Evolutionary conservation across 108 stramenopile genomes (phyloP).

Genomic region (Stephanodiscus minutulus): DNA sequence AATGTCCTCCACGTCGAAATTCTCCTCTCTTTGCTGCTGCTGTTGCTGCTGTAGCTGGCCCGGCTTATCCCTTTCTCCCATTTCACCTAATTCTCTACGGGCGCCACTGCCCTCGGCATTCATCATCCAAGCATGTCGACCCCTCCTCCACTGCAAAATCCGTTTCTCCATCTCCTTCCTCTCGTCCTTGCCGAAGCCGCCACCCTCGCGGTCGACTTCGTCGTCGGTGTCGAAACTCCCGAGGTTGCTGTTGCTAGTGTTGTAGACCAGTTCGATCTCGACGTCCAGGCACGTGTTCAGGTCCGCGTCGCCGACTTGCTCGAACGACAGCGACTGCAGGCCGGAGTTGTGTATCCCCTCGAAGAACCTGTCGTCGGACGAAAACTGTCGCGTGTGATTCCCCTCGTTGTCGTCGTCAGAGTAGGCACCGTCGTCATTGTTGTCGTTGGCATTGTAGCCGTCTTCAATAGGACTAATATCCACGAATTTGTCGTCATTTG

Average conservation of each 20-base stretch:
- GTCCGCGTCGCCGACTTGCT: conserved; percentile 31
- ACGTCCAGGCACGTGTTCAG: conserved; percentile 35
- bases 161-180: conserved; percentile 35
- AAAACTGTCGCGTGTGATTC: conserved; percentile 16
- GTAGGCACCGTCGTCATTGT: neutral
- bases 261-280: conserved; percentile 45
- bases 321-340: conserved; percentile 36
- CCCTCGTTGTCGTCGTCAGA: neutral
- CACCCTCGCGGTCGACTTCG: neutral
- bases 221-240: conserved; percentile 4
- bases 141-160: conserved; percentile 29
- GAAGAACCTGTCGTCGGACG: conserved; percentile 37
- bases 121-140: conserved; percentile 24
- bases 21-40: neutral
- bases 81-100: neutral
- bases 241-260: conserved; percentile 12
- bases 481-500: neutral
- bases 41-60: neutral
- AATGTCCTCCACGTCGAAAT: conserved; percentile 4
- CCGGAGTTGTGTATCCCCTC: conserved; percentile 47
- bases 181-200: conserved; percentile 5
- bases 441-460: neutral
- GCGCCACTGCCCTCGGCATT: neutral
- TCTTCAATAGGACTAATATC: neutral
- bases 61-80: neutral